Evolutionary conservation across 768 basidiomycete genomes (phyloP), one percentile per base, ranked within the genome.

Genomic region (Tremella fuciformis): DNA sequence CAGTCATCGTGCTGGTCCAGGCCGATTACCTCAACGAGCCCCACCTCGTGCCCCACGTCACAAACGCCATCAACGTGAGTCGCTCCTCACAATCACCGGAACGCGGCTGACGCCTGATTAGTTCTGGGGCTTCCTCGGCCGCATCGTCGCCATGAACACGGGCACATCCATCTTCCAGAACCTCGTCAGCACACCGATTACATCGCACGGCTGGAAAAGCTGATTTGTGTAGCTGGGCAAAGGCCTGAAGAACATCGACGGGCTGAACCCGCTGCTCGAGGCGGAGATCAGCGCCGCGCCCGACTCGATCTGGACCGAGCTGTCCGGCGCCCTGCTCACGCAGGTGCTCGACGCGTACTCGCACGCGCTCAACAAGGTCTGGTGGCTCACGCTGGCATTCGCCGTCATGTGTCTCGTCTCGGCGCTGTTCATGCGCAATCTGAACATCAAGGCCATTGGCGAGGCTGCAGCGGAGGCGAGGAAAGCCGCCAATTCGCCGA

Each of bases 131-230:
- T 71, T 69, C 46, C 34, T 66, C 9, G 65, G 63, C n/a, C 53
- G 66, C 7, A 66, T 66, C 18, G 34, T 67, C 19, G 64, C 60
- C 18, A 65, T 72, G 58, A 67, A 67, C 6, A 55, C 62, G 3
- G 64, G 58, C 13, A 73, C 71, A 1, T 64, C 59, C 41, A 58
- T 73, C 16, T 73, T 73, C 61, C 59, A 64, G 42, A 73, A 73
- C 60, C 62, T 65, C 54, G 66, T 64, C 24, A 53, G 60, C 25
- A 4, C 29, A 34, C 29, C n/a, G n/a, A n/a, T n/a, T n/a, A n/a
- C n/a, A n/a, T n/a, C n/a, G n/a, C n/a, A n/a, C n/a, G n/a, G n/a
- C n/a, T n/a, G n/a, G n/a, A n/a, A 11, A 41, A 18, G 22, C 42
- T 46, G 42, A 46, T 15, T 4, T 18, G 22, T 15, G 6, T 46